Conservation (phyloP, 1,284 basidiomycete species). For the Termitomyces sp. region DNA sequence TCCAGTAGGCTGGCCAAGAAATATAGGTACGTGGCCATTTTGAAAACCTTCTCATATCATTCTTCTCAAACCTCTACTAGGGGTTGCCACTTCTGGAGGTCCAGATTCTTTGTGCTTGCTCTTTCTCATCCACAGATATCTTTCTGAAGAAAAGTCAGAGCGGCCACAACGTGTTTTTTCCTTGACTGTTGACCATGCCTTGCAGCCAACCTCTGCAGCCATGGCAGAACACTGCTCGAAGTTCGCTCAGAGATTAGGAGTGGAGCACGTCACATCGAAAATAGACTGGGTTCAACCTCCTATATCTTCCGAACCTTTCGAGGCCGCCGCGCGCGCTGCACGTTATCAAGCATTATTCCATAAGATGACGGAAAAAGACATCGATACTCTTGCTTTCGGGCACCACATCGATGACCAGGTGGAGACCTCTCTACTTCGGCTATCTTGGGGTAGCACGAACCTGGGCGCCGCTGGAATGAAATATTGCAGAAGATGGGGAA, state of each 20-base stretch:
- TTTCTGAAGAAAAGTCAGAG: constrained; percentile 21
- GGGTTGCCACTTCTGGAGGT: constrained; percentile 73
- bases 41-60: neutral
- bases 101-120: constrained; percentile 75
- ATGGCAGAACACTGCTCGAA: constrained; percentile 50
- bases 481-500: constrained; percentile 63
- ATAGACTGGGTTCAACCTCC: constrained; percentile 54
- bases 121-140: constrained; percentile 49
- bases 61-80: constrained; percentile 29
- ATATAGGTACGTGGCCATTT: constrained; percentile 31
- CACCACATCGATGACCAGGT: constrained; percentile 80
- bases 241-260: constrained; percentile 38
- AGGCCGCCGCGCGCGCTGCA: constrained; percentile 51
- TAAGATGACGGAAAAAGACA: constrained; percentile 35
- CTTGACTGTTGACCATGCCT: constrained; percentile 59
- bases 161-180: constrained; percentile 41
- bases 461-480: constrained; percentile 64
- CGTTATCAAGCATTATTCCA: constrained; percentile 53
- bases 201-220: constrained; percentile 48
- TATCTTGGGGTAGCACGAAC: constrained; percentile 48
- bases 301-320: constrained; percentile 38
- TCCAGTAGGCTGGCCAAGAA: constrained; percentile 33
- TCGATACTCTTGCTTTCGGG: constrained; percentile 51
- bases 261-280: constrained; percentile 39
- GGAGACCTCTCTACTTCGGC: constrained; percentile 69